Conservation (phyloP, 2,329 filamentous ascomycete species). For the Coniella vitis region DNA sequence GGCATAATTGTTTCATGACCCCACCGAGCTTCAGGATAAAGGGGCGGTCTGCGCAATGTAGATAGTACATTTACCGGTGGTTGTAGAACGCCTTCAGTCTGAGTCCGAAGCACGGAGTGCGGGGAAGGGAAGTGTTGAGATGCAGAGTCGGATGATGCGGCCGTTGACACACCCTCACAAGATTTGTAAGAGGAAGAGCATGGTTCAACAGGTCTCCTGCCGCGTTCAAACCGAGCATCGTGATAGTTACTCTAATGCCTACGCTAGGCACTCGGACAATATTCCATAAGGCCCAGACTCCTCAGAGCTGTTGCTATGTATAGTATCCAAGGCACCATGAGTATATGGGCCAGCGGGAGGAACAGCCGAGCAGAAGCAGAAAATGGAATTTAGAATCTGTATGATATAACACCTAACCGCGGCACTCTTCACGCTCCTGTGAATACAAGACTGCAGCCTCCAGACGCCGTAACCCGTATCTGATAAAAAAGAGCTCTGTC, state of each 20-base stretch:
- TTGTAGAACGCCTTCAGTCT: no score
- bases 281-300: no score
- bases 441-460: constrained; percentile 10
- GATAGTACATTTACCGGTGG: no score
- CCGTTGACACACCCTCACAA: no score
- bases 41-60: constrained; percentile 2
- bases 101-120: no score
- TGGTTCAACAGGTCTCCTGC: no score
- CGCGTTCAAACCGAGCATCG: no score
- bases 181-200: no score
- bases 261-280: no score
- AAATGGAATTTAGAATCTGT: constrained; percentile 9
- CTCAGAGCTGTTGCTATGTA: not conserved
- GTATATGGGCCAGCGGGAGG: not conserved
- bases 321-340: not conserved
- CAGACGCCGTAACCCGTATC: constrained; percentile 14
- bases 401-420: constrained; percentile 1
- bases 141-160: no score
- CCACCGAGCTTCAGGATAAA: not conserved
- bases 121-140: no score
- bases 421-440: not conserved
- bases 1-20: not conserved
- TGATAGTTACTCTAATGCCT: no score
- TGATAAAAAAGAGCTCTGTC: constrained; percentile 1
- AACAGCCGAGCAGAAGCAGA: not conserved